A percentile compares a stretch with the other conserved stretches of the same genome.
These are phyloP conservation scores for Trichoderma sp. DNA, from an alignment of 2,329 filamentous ascomycete genomes.

Conservation along the genomic window DNA sequence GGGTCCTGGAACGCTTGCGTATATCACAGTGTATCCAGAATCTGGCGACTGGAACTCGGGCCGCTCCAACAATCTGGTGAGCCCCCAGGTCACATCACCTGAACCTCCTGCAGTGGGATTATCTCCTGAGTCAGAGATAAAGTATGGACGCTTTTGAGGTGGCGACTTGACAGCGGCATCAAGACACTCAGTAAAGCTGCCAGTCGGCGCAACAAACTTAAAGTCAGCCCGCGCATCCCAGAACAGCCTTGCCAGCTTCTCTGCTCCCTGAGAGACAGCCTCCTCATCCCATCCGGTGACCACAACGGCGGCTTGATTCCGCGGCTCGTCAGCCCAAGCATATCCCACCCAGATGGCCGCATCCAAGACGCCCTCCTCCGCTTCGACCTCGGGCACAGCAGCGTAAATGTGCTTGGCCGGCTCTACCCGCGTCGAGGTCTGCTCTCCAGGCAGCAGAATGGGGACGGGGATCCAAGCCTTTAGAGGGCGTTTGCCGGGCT, in stretches of 20 bases:
- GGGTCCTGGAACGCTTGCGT: constrained; percentile 55
- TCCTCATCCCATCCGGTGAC: constrained; percentile 54
- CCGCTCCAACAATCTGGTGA: constrained; percentile 49
- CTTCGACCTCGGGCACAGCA: constrained; percentile 49
- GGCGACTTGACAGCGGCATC: constrained; percentile 45
- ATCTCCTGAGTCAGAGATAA: constrained; percentile 59
- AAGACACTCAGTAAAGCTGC: constrained; percentile 50
- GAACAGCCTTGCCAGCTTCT: constrained; percentile 50
- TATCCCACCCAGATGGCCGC: constrained; percentile 60
- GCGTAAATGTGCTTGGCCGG: constrained; percentile 55
- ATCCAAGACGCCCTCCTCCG: constrained; percentile 48
- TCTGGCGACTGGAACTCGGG: constrained; percentile 46
- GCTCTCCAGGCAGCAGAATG: constrained; percentile 56
- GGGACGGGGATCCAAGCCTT: constrained; percentile 58
- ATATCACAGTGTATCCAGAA: constrained; percentile 50
- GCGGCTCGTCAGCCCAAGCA: constrained; percentile 58
- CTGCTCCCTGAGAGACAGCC: constrained; percentile 45
- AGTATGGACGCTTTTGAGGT: constrained; percentile 49
- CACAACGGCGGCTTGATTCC: constrained; percentile 53
- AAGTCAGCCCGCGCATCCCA: constrained; percentile 53
- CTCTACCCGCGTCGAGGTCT: constrained; percentile 57
- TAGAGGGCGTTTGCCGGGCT: constrained; percentile 42
- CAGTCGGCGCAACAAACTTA: constrained; percentile 55
- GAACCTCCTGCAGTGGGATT: constrained; percentile 59
- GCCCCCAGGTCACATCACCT: constrained; percentile 56